Conservation (phyloP, 2,329 filamentous ascomycete genomes). For the Penicillium paneum region DNA sequence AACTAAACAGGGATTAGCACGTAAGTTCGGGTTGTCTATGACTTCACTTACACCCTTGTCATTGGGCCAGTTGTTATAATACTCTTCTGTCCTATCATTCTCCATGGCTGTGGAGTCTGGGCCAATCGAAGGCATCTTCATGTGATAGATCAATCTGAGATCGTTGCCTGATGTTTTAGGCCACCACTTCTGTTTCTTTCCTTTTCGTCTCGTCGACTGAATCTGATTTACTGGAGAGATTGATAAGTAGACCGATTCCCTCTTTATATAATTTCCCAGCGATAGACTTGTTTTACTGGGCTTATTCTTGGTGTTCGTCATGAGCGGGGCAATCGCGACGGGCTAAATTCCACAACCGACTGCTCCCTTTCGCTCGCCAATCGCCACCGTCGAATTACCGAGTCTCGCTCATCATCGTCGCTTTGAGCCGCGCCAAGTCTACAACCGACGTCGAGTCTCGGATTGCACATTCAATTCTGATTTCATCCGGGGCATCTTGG, state of each 20-base stretch:
- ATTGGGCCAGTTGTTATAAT: constrained; percentile 52
- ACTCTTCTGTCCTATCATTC: constrained; percentile 1
- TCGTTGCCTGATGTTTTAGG: background rate
- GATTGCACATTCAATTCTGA: background rate
- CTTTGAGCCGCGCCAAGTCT: background rate
- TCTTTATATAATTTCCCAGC: background rate
- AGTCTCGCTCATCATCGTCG: background rate
- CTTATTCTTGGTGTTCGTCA: background rate
- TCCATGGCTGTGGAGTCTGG: background rate
- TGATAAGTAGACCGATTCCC: background rate
- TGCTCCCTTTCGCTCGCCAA: constrained; percentile 1
- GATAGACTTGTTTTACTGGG: background rate
- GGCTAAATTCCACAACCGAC: background rate
- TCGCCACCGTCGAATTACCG: constrained; percentile 5
- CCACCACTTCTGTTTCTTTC: background rate
- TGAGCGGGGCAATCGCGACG: constrained; percentile 22
- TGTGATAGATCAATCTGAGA: background rate
- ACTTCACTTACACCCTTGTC: constrained; percentile 46
- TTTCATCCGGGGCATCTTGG: background rate
- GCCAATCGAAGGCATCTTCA: constrained; percentile 5
- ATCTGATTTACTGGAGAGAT: background rate
- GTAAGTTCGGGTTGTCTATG: background rate
- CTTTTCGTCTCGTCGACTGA: background rate
- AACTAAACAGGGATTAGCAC: constrained; percentile 51
- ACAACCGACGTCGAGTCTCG: background rate